Evolutionary conservation across 305 asterid genomes (phyloP), one percentile per base, ranked within the genome.

Genomic region (Rubia tinctorum): DNA sequence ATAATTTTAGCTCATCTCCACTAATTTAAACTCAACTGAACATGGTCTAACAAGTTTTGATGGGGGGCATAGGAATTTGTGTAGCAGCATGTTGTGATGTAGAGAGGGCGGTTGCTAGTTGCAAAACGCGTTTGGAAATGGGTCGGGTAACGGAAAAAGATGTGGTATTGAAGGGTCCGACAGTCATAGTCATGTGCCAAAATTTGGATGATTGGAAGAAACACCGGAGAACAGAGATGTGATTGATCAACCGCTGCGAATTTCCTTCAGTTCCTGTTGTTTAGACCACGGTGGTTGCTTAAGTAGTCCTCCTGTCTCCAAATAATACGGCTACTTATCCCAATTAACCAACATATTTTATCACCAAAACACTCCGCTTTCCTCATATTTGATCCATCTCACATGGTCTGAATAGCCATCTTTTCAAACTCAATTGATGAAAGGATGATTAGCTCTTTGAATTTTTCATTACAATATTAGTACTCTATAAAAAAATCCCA

Each of bases 51-150:
- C 39, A 1, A 5, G 7, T 37, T 37, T 37, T 4, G 7, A 3
- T 37, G 4, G 7, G 34, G 40, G 40, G 0, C 40, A 37, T 37
- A 37, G 40, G 40, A 37, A 37, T 37, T 37, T 37, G 11, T 43
- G 3, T 55, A 25, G 23, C 66, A 39, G 37, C n/a, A 55, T 55
- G 60, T 55, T 56, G 8, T 18, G 15, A 4, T 22, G 1, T 1
- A 30, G 68, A 6, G 20, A 11, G n/a, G 60, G 51, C 25, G 62
- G 68, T 74, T 74, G 68, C 17, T 17, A 53, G 59, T 51, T 51
- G 59, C 0, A 1, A 14, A 25, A 56, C 64, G 74, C 71, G 55
- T 20, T 64, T 49, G 18, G 60, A 55, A 55, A 55, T 7, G 60
- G 60, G 55, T 23, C 69, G 49, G 62, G 73, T 22, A 8, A 15